phyloP scores from a whole-genome alignment of 192 early-diverging fungal species.

The Umbelopsis vinacea region DNA sequence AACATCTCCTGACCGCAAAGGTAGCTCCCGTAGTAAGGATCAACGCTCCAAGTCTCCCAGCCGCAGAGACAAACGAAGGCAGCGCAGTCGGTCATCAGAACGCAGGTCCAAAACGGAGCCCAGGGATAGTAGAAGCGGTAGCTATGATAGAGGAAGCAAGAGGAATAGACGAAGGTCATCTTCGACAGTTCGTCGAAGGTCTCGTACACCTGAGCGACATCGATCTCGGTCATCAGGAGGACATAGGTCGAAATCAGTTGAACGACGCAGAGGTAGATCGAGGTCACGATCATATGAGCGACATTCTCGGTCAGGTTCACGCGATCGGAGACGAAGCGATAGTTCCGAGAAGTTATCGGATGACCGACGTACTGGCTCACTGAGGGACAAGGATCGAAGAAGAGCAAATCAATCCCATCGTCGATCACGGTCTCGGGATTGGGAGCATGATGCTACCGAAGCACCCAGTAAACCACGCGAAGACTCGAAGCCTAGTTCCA shows the following conservation, averaged over 20 bases:
- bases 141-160: constrained; percentile 8
- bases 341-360: not conserved
- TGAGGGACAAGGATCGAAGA: constrained; percentile 12
- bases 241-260: constrained; percentile 4
- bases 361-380: not conserved
- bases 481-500: not conserved
- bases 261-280: constrained; percentile 20
- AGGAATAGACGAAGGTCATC: constrained; percentile 6
- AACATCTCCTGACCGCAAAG: not conserved
- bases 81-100: constrained; percentile 5
- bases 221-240: not conserved
- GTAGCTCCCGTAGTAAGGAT: not conserved
- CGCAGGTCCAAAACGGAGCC: not conserved
- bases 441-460: constrained; percentile 9
- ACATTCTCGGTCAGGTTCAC: constrained; percentile 1
- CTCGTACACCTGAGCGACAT: constrained; percentile 13
- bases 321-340: constrained; percentile 16
- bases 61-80: not conserved
- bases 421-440: constrained; percentile 16
- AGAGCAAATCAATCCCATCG: not conserved
- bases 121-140: constrained; percentile 9
- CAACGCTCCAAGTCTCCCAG: not conserved
- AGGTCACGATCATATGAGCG: constrained; percentile 15
- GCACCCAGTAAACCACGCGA: not conserved
- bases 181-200: constrained; percentile 9